Evolutionary conservation across 371 early-diverging fungal species (phyloP).

Genomic region (Circinella minor): DNA sequence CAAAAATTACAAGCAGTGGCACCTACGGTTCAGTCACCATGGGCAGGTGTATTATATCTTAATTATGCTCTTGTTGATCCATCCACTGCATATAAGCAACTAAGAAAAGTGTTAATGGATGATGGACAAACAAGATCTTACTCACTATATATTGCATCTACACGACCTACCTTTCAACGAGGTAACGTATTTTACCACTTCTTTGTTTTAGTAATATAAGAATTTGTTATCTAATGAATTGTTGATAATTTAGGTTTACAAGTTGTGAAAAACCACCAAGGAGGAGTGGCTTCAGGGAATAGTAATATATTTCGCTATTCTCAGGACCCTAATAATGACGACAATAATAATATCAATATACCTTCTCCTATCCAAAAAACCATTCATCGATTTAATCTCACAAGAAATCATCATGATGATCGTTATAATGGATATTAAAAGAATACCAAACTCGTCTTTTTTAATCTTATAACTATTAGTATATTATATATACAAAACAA

Average conservation of each 20-base stretch:
- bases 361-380: background rate
- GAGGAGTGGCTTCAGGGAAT: background rate
- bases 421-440: constrained; percentile 24
- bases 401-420: constrained; percentile 19
- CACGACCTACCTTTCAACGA: constrained; percentile 39
- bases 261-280: background rate
- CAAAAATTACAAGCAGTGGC: constrained; percentile 37
- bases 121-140: constrained; percentile 67
- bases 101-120: constrained; percentile 48
- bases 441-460: no score
- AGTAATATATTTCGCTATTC: background rate
- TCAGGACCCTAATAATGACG: background rate
- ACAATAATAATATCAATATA: background rate
- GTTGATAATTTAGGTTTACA: constrained; percentile 1
- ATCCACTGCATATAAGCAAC: constrained; percentile 40
- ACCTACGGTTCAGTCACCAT: constrained; percentile 43
- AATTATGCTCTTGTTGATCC: constrained; percentile 60
- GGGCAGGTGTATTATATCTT: constrained; percentile 61
- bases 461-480: no score
- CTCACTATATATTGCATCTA: constrained; percentile 63
- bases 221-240: background rate
- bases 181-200: background rate
- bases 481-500: no score
- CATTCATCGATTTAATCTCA: background rate
- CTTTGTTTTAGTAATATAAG: no score